Conservation (phyloP, 1,284 basidiomycete genomes). For the Puccinia novopanici region DNA sequence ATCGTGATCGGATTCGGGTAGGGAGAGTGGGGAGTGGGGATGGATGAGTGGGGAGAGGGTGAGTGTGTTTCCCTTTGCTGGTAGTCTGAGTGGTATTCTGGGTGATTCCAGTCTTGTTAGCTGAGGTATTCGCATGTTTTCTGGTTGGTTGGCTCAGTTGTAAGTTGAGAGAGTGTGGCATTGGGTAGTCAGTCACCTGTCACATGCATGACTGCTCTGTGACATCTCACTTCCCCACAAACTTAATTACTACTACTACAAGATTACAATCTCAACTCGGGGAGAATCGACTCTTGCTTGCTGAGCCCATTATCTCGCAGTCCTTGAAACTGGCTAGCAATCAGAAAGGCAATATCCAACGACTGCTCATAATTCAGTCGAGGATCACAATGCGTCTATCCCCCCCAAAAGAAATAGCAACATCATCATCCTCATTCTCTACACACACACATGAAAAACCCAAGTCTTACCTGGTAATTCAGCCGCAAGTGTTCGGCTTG, state of each 20-base stretch:
- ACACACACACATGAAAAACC: background rate
- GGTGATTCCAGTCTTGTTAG: too few species aligned
- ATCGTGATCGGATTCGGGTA: conserved; percentile 22
- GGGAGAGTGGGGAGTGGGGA: conserved; percentile 22
- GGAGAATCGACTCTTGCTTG: conserved; percentile 13
- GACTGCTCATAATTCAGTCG: conserved; percentile 65
- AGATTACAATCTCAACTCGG: background rate
- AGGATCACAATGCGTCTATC: conserved; percentile 59
- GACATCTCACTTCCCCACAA: background rate
- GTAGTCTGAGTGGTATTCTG: conserved; percentile 12
- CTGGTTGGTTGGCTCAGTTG: background rate
- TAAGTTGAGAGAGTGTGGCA: too few species aligned
- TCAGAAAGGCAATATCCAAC: conserved; percentile 63
- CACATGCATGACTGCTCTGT: background rate
- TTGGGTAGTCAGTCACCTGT: background rate
- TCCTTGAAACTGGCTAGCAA: conserved; percentile 59
- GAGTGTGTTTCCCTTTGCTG: background rate
- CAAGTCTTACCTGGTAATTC: conserved; percentile 62
- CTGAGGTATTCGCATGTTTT: too few species aligned
- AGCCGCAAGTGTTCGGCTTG: conserved; percentile 63
- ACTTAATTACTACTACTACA: too few species aligned
- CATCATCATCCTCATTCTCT: too few species aligned
- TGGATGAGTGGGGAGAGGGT: conserved; percentile 41
- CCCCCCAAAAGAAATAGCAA: too few species aligned
- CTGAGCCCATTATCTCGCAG: conserved; percentile 1